Base-by-base conservation (phyloP, 176 grass and related monocot species). In the Microstegium vimineum region DNA sequence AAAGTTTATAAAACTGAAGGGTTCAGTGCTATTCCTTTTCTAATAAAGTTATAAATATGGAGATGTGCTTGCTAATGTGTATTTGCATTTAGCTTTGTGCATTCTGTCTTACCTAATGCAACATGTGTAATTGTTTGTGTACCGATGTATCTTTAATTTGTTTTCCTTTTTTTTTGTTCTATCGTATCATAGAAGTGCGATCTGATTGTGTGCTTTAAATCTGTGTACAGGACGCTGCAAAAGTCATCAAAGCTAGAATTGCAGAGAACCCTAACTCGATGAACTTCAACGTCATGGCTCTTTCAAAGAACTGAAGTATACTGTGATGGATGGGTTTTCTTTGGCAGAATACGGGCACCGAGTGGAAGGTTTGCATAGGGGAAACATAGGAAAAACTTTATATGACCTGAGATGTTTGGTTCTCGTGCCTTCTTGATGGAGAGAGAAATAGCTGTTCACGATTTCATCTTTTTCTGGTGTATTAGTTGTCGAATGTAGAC, bases 271-370 rank as follows among this genome's bases (percentile, higher is more conserved):
- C 92, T 18, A 62, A 89, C 26, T 91, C 92, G 2, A 47, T 91
- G 84, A 94, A 94, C 81, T 94, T 94, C 69, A 91, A 91, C 12
- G 89, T 94, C 69, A 94, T 94, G 92, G 74, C 70, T 14, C 77
- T 94, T 66, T 85, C 92, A n/a, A 91, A 90, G 77, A 36, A 75
- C 18, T 79, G 71, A 75, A 66, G 37, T 40, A 42, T 56, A 40
- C 28, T 51, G 78, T 20, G 34, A 11, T 31, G 23, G 62, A 37
- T 80, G 59, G n/a, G 22, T 31, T 73, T 73, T 42, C 0, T 46
- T 67, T 59, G 34, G 5, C 32, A 70, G 26, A 73, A 32, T 33
- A 66, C 13, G 11, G 3, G 15, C 49, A 18, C 16, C 1, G 9
- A 71, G 22, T 43, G 49, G 2, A 61, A 62, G 27, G 18, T 66